Evolutionary conservation across 2,329 filamentous ascomycete genomes (phyloP).

Genomic region (Whalleya microplaca): DNA sequence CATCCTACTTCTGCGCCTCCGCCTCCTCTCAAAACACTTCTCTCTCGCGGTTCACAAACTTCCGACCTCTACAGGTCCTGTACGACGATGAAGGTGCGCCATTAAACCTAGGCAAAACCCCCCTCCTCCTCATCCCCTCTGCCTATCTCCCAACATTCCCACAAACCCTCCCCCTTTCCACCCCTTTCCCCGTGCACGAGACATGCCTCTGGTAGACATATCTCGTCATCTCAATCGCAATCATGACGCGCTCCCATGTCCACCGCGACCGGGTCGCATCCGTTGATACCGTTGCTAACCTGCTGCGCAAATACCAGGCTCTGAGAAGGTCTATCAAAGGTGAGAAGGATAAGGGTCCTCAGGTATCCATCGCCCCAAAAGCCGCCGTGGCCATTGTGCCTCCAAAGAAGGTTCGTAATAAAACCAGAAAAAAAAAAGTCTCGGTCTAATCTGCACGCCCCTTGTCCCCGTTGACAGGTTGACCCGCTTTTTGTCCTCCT

Average conservation of each 20-base stretch:
- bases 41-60: conserved; percentile 27
- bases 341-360: conserved; percentile 76
- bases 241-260: conserved; percentile 31
- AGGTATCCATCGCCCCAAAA: conserved; percentile 80
- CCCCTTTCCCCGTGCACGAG: conserved; percentile 10
- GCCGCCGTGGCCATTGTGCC: conserved; percentile 86
- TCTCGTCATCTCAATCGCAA: conserved; percentile 17
- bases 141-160: conserved; percentile 17
- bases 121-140: conserved; percentile 17
- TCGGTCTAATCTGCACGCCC: conserved; percentile 11
- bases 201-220: conserved; percentile 19
- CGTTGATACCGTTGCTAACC: conserved; percentile 34
- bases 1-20: conserved; percentile 23
- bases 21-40: conserved; percentile 14
- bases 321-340: conserved; percentile 89
- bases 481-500: conserved; percentile 10
- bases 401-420: conserved; percentile 85
- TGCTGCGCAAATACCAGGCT: conserved; percentile 60
- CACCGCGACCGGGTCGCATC: conserved; percentile 31
- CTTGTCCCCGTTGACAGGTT: conserved; percentile 6
- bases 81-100: conserved; percentile 42
- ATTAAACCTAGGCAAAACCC: conserved; percentile 30
- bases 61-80: conserved; percentile 29
- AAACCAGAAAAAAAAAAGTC: too few species aligned
- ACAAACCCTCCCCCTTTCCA: conserved; percentile 12